phyloP scores from a whole-genome alignment of 371 early-diverging fungal genomes.

The Haplosporangium sp. region DNA sequence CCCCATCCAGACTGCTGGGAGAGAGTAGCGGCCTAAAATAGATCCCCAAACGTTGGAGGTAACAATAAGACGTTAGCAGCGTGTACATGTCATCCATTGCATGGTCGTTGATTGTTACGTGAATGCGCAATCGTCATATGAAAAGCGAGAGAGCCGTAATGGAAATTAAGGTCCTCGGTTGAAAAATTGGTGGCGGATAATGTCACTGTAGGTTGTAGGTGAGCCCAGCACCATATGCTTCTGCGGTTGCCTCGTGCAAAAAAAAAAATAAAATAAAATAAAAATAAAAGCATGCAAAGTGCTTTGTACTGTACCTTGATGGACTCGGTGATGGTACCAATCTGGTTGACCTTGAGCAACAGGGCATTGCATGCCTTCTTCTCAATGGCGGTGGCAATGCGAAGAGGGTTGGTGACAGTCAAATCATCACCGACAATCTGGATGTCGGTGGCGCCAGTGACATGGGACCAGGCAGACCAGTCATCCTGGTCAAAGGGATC shows the following conservation, averaged over 20 bases:
- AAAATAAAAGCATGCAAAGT: too few relatives aligned
- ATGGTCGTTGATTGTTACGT: too few relatives aligned
- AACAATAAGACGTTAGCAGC: too few relatives aligned
- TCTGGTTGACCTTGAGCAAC: conserved; percentile 99
- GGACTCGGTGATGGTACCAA: conserved; percentile 97
- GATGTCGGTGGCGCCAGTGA: conserved; percentile 73
- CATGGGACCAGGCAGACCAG: conserved; percentile 91
- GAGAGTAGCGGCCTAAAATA: conserved; percentile 65
- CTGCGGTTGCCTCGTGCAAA: too few relatives aligned
- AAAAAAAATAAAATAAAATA: too few relatives aligned
- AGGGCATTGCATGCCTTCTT: conserved; percentile 96
- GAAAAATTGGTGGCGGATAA: background rate
- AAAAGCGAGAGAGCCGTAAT: too few relatives aligned
- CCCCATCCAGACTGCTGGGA: conserved; percentile 92
- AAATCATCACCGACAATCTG: conserved; percentile 99
- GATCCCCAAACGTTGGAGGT: background rate
- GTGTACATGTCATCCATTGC: too few relatives aligned
- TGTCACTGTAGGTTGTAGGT: background rate
- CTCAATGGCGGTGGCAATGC: conserved; percentile 91
- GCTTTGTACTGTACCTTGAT: conserved; percentile 65
- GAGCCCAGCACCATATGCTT: background rate
- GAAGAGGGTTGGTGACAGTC: conserved; percentile 97
- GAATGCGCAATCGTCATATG: too few relatives aligned
- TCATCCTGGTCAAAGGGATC: conserved; percentile 99
- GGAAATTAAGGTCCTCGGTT: too few relatives aligned